Percentiles rank a stretch among this genome's conserved stretches.
Evolutionary conservation across 2,329 filamentous ascomycete genomes (phyloP).

Genomic region (Coleophoma crateriformis): DNA sequence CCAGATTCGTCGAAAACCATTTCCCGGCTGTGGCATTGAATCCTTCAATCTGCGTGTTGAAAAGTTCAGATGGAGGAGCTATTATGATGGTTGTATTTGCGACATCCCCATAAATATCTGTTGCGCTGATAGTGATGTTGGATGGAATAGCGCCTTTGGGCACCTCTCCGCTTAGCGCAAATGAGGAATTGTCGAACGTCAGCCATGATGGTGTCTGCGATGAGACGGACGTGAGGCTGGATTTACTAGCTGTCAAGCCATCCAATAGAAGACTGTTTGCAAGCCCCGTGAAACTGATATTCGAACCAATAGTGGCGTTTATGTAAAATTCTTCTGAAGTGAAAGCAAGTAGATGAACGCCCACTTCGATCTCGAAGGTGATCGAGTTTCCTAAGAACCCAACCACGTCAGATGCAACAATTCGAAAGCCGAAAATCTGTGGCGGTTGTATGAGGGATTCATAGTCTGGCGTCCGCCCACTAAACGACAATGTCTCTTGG

Average conservation of each 20-base stretch:
- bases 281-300: conserved; percentile 48
- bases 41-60: conserved; percentile 11
- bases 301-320: conserved; percentile 48
- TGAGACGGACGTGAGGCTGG: conserved; percentile 45
- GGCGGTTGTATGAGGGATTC: conserved; percentile 60
- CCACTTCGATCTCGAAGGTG: conserved; percentile 67
- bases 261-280: conserved; percentile 51
- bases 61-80: conserved; percentile 13
- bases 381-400: conserved; percentile 66
- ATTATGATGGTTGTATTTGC: conserved; percentile 49
- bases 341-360: conserved; percentile 63
- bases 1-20: conserved; percentile 18
- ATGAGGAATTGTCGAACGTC: conserved; percentile 53
- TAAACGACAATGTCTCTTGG: conserved; percentile 55
- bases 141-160: conserved; percentile 50
- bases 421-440: conserved; percentile 64
- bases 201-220: conserved; percentile 64
- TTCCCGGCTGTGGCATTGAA: conserved; percentile 20
- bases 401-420: conserved; percentile 75
- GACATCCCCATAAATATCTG: conserved; percentile 52
- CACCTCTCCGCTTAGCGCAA: conserved; percentile 60
- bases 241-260: conserved; percentile 39
- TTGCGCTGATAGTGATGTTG: conserved; percentile 56
- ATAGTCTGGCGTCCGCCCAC: conserved; percentile 62
- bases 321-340: conserved; percentile 49